phyloP scores from a whole-genome alignment of 2,329 filamentous ascomycete species.

The Fusarium brachygibbosum region DNA sequence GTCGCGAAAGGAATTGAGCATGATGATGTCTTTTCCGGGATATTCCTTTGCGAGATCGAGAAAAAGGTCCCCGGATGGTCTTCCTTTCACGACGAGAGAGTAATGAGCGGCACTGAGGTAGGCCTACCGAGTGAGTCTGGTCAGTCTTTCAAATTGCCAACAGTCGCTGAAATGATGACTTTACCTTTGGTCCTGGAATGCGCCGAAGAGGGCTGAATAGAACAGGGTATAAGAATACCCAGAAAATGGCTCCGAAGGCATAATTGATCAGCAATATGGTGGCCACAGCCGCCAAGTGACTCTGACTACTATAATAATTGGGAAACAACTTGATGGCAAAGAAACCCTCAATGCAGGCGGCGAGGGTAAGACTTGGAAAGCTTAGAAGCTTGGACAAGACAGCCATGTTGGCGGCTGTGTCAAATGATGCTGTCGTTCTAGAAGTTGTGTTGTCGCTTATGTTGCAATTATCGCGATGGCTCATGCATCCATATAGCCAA shows the following conservation, averaged over 20 bases:
- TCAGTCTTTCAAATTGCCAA: accelerated
- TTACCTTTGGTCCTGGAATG: constrained; percentile 43
- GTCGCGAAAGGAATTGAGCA: constrained; percentile 34
- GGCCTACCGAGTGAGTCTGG: background rate
- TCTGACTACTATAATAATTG: constrained; percentile 32
- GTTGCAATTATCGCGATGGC: background rate
- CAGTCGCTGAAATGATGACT: accelerated
- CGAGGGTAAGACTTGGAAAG: constrained; percentile 36
- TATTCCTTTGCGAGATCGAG: constrained; percentile 45
- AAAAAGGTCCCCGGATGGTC: constrained; percentile 46
- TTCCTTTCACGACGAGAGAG: constrained; percentile 39
- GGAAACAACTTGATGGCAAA: constrained; percentile 49
- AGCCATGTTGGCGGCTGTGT: constrained; percentile 25
- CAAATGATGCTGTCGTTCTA: background rate
- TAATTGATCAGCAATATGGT: constrained; percentile 39
- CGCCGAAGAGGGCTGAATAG: constrained; percentile 44
- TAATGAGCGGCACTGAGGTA: constrained; percentile 40
- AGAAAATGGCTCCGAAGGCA: constrained; percentile 37
- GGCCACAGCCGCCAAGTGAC: constrained; percentile 24
- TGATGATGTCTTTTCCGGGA: constrained; percentile 43
- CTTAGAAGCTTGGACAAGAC: constrained; percentile 29
- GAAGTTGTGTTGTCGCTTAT: background rate
- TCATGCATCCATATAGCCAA: background rate
- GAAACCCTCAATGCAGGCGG: constrained; percentile 45
- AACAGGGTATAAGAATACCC: constrained; percentile 38